Percentiles rank a stretch among this genome's conserved stretches.
Evolutionary conservation across 2,329 filamentous ascomycete genomes (phyloP).

Genomic region (Penicillium verrucosum): DNA sequence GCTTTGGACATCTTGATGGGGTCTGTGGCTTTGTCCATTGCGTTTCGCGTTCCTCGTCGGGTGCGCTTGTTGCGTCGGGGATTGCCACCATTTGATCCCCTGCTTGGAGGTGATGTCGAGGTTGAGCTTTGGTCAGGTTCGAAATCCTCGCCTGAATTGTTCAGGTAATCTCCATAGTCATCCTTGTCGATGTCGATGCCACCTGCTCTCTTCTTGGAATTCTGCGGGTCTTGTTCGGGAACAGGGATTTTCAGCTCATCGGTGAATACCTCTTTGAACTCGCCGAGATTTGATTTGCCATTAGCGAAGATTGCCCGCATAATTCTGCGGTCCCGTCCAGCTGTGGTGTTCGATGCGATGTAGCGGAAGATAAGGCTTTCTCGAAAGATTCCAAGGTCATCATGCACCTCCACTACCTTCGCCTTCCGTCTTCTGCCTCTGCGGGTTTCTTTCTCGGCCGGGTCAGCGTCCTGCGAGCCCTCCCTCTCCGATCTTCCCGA

Average conservation of each 20-base stretch:
- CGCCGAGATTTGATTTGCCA: conserved; percentile 35
- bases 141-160: conserved; percentile 37
- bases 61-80: conserved; percentile 34
- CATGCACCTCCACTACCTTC: conserved; percentile 3
- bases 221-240: conserved; percentile 22
- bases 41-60: conserved; percentile 27
- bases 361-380: conserved; percentile 46
- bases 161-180: conserved; percentile 47
- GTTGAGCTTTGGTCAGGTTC: conserved; percentile 15
- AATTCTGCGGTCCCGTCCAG: conserved; percentile 41
- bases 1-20: conserved; percentile 8
- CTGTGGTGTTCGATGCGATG: conserved; percentile 31
- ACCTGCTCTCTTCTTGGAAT: conserved; percentile 39
- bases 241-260: conserved; percentile 43
- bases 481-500: conserved; percentile 23
- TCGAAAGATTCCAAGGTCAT: conserved; percentile 23
- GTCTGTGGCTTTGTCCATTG: conserved; percentile 4
- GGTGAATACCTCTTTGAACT: conserved; percentile 46
- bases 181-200: conserved; percentile 47
- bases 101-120: conserved; percentile 5
- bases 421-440: conserved; percentile 1
- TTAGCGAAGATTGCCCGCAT: conserved; percentile 49
- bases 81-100: conserved; percentile 7
- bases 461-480: conserved; percentile 1
- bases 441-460: neutral